A percentile compares a stretch with the other conserved stretches of the same genome.
Conservation (phyloP, 345 rosid species). For the Excoecaria cochinchinensis region DNA sequence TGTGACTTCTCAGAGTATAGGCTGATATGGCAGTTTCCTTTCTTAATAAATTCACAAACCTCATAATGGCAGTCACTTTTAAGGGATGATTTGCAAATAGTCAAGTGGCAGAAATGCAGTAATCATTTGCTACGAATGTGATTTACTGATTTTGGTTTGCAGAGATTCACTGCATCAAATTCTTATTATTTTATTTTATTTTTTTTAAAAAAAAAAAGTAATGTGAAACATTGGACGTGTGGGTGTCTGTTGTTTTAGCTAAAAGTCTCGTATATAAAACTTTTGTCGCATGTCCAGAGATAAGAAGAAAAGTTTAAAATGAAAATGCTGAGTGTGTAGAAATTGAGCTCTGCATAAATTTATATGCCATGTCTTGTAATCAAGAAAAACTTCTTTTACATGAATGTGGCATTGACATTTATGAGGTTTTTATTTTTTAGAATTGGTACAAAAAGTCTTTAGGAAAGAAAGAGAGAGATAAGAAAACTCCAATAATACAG, state of each 20-base stretch:
- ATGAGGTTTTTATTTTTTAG: background rate
- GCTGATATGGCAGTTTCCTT: too few relatives aligned
- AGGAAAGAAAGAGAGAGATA: conserved; percentile 16
- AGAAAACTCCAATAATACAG: conserved; percentile 33
- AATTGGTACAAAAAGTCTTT: conserved; percentile 11
- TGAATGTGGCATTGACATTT: background rate
- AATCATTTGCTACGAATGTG: too few relatives aligned
- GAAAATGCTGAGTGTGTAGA: too few relatives aligned
- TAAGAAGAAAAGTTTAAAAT: too few relatives aligned
- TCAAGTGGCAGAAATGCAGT: too few relatives aligned
- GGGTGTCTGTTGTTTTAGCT: background rate
- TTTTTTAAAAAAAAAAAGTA: background rate
- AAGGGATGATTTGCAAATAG: too few relatives aligned
- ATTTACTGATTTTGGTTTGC: background rate
- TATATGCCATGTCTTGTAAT: background rate
- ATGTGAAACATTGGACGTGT: background rate
- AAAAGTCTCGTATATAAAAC: too few relatives aligned
- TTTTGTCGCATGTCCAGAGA: too few relatives aligned
- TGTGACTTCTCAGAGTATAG: background rate
- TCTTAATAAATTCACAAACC: background rate
- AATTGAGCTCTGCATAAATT: background rate
- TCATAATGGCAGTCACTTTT: background rate
- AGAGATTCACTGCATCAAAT: background rate
- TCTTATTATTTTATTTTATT: too few relatives aligned
- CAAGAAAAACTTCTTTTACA: background rate